These are phyloP conservation scores for Pleurotus eryngii DNA, from an alignment of 768 basidiomycete genomes.

Conservation along the genomic window DNA sequence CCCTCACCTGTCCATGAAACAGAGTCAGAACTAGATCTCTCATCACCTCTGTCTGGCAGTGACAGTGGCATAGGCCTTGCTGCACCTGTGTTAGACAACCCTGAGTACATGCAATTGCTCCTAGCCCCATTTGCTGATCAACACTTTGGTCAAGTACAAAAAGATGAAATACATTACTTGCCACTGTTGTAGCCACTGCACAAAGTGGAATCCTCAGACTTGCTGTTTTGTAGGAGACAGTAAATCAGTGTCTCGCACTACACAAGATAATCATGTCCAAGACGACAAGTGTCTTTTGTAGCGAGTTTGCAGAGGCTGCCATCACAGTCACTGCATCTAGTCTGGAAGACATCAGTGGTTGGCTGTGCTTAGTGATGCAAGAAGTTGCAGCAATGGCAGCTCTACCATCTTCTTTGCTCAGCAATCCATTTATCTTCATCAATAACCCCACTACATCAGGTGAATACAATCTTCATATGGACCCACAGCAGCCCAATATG, in stretches of 20 bases:
- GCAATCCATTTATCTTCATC: constrained; percentile 12
- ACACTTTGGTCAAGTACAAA: no score
- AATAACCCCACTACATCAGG: constrained; percentile 10
- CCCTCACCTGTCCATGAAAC: no score
- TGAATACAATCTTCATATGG: constrained; percentile 1
- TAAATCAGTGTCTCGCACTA: constrained; percentile 5
- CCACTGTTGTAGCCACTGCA: not conserved
- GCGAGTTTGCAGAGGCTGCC: not conserved
- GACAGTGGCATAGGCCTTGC: no score
- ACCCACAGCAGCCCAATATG: not conserved
- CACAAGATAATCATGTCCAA: constrained; percentile 16
- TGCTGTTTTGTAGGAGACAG: constrained; percentile 8
- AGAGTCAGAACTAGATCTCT: no score
- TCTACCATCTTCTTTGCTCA: constrained; percentile 1
- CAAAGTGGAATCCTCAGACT: not conserved
- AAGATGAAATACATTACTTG: not conserved
- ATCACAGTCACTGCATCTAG: not conserved
- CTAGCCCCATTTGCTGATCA: no score
- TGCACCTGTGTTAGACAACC: no score
- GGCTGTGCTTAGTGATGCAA: not conserved
- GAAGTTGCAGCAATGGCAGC: constrained; percentile 9
- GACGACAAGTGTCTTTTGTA: constrained; percentile 11
- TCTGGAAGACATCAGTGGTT: constrained; percentile 3
- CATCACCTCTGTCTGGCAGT: no score
- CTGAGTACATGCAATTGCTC: no score